A percentile compares a stretch with the other conserved stretches of the same genome.
These are phyloP conservation scores for Xylaria sp. DNA, from an alignment of 2,329 filamentous ascomycete species.

Conservation along the genomic window DNA sequence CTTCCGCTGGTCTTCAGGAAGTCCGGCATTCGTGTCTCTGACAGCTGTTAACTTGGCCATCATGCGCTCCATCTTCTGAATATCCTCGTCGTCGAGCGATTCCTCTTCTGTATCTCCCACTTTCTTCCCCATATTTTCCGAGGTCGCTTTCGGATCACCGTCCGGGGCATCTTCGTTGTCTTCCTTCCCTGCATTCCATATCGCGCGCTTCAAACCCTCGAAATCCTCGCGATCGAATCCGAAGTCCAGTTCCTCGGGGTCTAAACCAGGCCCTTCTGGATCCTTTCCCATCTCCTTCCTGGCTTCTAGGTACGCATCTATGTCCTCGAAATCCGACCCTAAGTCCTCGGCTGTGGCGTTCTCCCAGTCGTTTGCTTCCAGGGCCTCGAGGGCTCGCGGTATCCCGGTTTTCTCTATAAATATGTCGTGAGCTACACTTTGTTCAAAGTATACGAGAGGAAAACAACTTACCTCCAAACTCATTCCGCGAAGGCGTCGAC, in stretches of 20 bases:
- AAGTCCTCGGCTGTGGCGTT: constrained; percentile 49
- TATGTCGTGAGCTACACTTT: constrained; percentile 1
- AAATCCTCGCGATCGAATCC: constrained; percentile 64
- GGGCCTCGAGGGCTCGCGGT: constrained; percentile 66
- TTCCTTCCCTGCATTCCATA: constrained; percentile 55
- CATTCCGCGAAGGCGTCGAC: constrained; percentile 58
- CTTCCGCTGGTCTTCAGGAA: constrained; percentile 70
- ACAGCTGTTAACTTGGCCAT: constrained; percentile 72
- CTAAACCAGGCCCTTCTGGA: constrained; percentile 49
- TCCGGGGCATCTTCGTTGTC: constrained; percentile 40
- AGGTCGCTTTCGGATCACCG: constrained; percentile 32
- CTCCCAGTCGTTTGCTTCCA: constrained; percentile 74
- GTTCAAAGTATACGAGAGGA: not conserved
- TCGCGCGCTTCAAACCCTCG: constrained; percentile 61
- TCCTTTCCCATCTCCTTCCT: constrained; percentile 38
- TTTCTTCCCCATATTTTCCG: constrained; percentile 17
- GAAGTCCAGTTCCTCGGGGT: constrained; percentile 62
- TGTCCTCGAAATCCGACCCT: constrained; percentile 50
- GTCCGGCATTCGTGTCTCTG: constrained; percentile 66
- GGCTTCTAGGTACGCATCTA: constrained; percentile 47
- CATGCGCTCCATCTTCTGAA: constrained; percentile 70
- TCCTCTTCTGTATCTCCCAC: constrained; percentile 39
- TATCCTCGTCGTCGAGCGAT: constrained; percentile 57
- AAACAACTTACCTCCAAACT: constrained; percentile 66
- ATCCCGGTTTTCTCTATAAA: constrained; percentile 67